A percentile compares a stretch with the other conserved stretches of the same genome.
These are phyloP conservation scores for Globisporangium irregulare DNA, from an alignment of 352 stramenopile genomes.

Conservation along the genomic window DNA sequence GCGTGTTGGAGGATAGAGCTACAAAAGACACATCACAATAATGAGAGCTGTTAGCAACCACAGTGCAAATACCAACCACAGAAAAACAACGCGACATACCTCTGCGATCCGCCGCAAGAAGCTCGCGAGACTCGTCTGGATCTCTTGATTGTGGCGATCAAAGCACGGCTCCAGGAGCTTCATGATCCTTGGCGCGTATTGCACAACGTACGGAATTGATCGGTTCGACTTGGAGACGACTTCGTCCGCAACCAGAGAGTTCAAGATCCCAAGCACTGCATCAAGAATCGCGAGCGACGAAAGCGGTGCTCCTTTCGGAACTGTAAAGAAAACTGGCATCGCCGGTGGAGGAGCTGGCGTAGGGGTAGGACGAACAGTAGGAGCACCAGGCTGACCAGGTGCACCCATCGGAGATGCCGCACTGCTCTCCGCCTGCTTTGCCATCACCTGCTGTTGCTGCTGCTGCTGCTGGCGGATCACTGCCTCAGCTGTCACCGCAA, in stretches of 20 bases:
- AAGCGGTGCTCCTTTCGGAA: constrained; percentile 79
- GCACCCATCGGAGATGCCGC: constrained; percentile 6
- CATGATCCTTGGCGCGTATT: constrained; percentile 88
- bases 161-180: constrained; percentile 89
- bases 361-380: constrained; percentile 27
- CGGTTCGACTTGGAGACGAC: constrained; percentile 74
- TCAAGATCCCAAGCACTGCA: constrained; percentile 84
- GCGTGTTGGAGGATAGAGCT: constrained; percentile 76
- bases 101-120: constrained; percentile 76
- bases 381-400: constrained; percentile 16
- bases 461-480: constrained; percentile 75
- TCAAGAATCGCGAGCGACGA: constrained; percentile 86
- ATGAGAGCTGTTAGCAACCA: constrained; percentile 2
- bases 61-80: neutral
- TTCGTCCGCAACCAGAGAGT: constrained; percentile 74
- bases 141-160: constrained; percentile 76
- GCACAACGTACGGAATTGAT: constrained; percentile 77
- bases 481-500: constrained; percentile 82
- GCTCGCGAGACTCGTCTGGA: constrained; percentile 62
- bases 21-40: constrained; percentile 13
- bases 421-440: constrained; percentile 15
- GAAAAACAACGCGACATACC: constrained; percentile 28
- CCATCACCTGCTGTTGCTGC: constrained; percentile 16
- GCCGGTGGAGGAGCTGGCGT: constrained; percentile 24
- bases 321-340: constrained; percentile 79